Base-by-base conservation (phyloP, 441 rosid genomes). In the Populus hybrid region DNA sequence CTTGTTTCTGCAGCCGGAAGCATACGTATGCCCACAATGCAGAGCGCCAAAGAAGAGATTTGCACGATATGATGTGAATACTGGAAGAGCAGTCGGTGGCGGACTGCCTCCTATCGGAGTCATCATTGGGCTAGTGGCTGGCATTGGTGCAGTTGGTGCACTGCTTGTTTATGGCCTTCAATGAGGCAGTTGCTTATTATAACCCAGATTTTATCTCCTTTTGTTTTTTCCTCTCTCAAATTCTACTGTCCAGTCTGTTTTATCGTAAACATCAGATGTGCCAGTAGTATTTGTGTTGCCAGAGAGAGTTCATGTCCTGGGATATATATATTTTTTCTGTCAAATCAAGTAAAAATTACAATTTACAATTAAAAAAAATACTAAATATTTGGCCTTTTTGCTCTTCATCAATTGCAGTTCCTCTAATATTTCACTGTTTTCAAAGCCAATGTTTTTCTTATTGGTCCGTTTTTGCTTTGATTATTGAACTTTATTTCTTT, bases 111-210 rank as follows among this genome's bases (percentile, higher is more conserved):
- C 97, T 0, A 80, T 92, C 30, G 97, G 97, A 28, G 99, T 94
- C 74, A 85, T 94, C 59, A 74, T 93, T 10, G 99, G 98, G 3
- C 85, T 94, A 81, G 53, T 91, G 20, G 97, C 88, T 38, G 99
- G 99, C 70, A 38, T 94, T 64, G 97, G 90, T 72, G 99, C 81
- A 30, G 92, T 93, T 74, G 97, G 89, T 46, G 99, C 99, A 38
- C 78, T 94, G 83, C 99, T 94, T 75, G 88, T 92, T 67, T 94
- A 90, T 84, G 97, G 99, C 70, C 97, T 93, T 82, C 99, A 94
- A 74, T 93, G 76, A 87, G 42, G 65, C 57, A 24, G 46, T 53
- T 63, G 21, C 5, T 67, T 71, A 36, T 18, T 40, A 12, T 14
- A 21, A 21, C 1, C 35, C 34, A 76, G 2, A 53, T 38, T 21